Percentiles rank a stretch among this genome's conserved stretches.
phyloP scores from a whole-genome alignment of 1,284 basidiomycete genomes.

The Ganoderma meredithae region DNA sequence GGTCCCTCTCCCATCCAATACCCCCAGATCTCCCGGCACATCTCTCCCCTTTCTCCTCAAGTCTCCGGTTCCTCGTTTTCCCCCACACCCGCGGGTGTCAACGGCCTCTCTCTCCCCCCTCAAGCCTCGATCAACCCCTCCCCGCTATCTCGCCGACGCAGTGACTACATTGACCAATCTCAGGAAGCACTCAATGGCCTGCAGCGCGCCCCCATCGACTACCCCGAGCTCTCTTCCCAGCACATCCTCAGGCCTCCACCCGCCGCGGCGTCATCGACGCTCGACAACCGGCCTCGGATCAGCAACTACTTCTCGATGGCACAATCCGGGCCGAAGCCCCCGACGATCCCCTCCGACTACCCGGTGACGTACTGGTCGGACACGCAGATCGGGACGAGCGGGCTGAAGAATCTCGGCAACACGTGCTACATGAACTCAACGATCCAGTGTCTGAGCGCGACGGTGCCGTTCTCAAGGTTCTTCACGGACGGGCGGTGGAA shows the following conservation, averaged over 20 bases:
- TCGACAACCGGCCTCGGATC: slow-evolving; percentile 67
- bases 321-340: slow-evolving; percentile 53
- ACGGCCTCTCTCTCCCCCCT: slow-evolving; percentile 67
- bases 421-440: slow-evolving; percentile 99
- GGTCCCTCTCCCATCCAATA: slow-evolving; percentile 52
- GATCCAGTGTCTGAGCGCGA: slow-evolving; percentile 94
- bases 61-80: slow-evolving; percentile 46
- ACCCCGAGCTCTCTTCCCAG: slow-evolving; percentile 72
- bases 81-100: slow-evolving; percentile 39
- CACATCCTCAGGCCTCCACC: slow-evolving; percentile 81
- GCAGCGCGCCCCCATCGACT: slow-evolving; percentile 73
- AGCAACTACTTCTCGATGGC: slow-evolving; percentile 39
- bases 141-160: slow-evolving; percentile 73
- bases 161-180: slow-evolving; percentile 82
- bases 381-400: slow-evolving; percentile 81
- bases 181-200: slow-evolving; percentile 70
- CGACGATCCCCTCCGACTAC: slow-evolving; percentile 73
- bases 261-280: slow-evolving; percentile 67
- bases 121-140: slow-evolving; percentile 83
- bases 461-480: slow-evolving; percentile 89
- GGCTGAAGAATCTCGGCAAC: slow-evolving; percentile 96
- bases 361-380: slow-evolving; percentile 84
- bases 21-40: slow-evolving; percentile 48
- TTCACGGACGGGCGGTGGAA: slow-evolving; percentile 95
- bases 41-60: slow-evolving; percentile 46